Evolutionary conservation across 2,329 filamentous ascomycete species (phyloP).

Genomic region (Paraphoma sp.): DNA sequence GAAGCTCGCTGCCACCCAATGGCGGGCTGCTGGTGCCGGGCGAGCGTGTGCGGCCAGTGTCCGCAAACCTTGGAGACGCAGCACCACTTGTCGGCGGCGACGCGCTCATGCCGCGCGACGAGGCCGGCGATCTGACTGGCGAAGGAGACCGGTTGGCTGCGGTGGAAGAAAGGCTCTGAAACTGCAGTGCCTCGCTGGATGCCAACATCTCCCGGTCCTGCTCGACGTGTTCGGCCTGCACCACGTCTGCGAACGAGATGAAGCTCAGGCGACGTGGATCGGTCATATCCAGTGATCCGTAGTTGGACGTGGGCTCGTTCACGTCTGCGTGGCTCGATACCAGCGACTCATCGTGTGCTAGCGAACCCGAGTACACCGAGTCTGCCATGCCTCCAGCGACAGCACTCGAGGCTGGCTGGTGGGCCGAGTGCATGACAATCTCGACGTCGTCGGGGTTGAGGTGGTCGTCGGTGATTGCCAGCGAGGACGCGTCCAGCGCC

Average conservation of each 20-base stretch:
- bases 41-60: conserved; percentile 67
- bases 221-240: conserved; percentile 80
- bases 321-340: conserved; percentile 31
- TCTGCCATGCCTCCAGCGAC: conserved; percentile 55
- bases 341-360: conserved; percentile 38
- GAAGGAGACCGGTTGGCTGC: conserved; percentile 71
- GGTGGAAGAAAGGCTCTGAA: conserved; percentile 70
- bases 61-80: conserved; percentile 73
- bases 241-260: conserved; percentile 95
- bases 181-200: conserved; percentile 68
- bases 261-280: conserved; percentile 89
- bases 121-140: conserved; percentile 79
- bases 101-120: conserved; percentile 70
- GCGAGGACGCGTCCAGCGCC: conserved; percentile 87
- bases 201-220: conserved; percentile 57
- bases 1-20: conserved; percentile 72
- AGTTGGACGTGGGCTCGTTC: conserved; percentile 66
- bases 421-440: conserved; percentile 85
- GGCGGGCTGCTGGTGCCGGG: conserved; percentile 64
- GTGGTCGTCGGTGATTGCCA: conserved; percentile 86
- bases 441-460: conserved; percentile 89
- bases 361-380: conserved; percentile 42
- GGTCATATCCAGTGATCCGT: conserved; percentile 76
- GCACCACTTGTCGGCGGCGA: conserved; percentile 80
- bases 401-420: conserved; percentile 77